Evolutionary conservation across 148 eudicot genomes (phyloP).

Genomic region (Selenicereus undatus): DNA sequence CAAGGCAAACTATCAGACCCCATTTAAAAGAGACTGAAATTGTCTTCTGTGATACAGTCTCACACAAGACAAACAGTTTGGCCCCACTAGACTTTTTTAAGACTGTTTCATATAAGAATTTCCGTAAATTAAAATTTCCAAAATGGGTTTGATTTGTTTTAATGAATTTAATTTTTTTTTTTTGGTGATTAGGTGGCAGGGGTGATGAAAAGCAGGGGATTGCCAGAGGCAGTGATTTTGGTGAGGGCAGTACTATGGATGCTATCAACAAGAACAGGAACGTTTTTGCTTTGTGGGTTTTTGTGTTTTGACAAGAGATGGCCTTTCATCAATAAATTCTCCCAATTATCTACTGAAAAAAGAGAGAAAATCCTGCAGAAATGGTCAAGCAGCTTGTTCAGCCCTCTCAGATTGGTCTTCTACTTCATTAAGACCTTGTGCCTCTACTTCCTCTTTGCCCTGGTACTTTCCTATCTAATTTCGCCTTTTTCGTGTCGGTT

Average conservation of each 20-base stretch:
- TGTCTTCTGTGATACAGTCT: too few species aligned
- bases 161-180: not conserved
- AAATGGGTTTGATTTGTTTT: not conserved
- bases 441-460: constrained; percentile 49
- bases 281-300: constrained; percentile 52
- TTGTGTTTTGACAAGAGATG: constrained; percentile 42
- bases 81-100: not conserved
- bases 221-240: constrained; percentile 44
- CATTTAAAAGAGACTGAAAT: too few species aligned
- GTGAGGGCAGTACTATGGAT: constrained; percentile 36
- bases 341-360: constrained; percentile 36
- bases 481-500: not conserved
- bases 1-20: too few species aligned
- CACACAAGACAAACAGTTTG: too few species aligned
- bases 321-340: constrained; percentile 61
- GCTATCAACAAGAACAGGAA: constrained; percentile 63
- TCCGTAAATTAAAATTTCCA: not conserved
- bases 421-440: constrained; percentile 50
- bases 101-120: not conserved
- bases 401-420: constrained; percentile 55
- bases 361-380: constrained; percentile 54
- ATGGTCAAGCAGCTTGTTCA: constrained; percentile 49
- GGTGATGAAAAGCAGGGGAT: constrained; percentile 26
- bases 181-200: constrained; percentile 38
- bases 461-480: constrained; percentile 26